Base-by-base conservation (phyloP, 495 filamentous ascomycete genomes). In the Penicillium manginii region DNA sequence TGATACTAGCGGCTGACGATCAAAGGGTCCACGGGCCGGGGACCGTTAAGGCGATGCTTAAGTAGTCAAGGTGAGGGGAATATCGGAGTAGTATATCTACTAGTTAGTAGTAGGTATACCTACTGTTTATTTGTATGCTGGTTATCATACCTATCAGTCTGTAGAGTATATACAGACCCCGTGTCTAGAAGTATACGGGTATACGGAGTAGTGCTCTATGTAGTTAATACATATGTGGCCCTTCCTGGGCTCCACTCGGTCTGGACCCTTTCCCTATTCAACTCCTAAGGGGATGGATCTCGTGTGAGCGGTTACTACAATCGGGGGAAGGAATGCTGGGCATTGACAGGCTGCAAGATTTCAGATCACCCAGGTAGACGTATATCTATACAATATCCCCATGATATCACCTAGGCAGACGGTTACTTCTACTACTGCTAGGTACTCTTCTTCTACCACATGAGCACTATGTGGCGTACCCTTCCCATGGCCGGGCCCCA, bases 261-360 rank as follows among this genome's bases (percentile, higher is more conserved):
- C 61, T 66, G 63, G 63, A 67, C 53, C 53, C 52, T 57, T 52
- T 35, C 60, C 26, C 22, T 46, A 52, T 15, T 42, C 23, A 26
- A 6, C 23, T 42, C 19, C 57, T n/a, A n/a, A n/a, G n/a, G n/a
- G n/a, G n/a, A n/a, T n/a, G n/a, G n/a, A n/a, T 54, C 49, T 65
- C 65, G 59, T 62, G 62, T 62, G 62, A 50, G 37, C 49, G 21
- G 15, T 60, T 60, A 65, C 65, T 65, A 29, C 48, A 63, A 63
- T 17, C 29, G 52, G 46, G 46, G 43, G 48, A 18, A 39, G 35
- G 12, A 29, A 29, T 29, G 26, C 26, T 29, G 26, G 26, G 26
- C 26, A 29, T n/a, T 7, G 35, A 4, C 14, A 43, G 40, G 40
- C 40, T 43, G 40, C 40, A 43, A 19, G 40, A 43, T 43, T 43